Evolutionary conservation across 2,329 filamentous ascomycete species (phyloP).

Genomic region (Sclerotinia minor): DNA sequence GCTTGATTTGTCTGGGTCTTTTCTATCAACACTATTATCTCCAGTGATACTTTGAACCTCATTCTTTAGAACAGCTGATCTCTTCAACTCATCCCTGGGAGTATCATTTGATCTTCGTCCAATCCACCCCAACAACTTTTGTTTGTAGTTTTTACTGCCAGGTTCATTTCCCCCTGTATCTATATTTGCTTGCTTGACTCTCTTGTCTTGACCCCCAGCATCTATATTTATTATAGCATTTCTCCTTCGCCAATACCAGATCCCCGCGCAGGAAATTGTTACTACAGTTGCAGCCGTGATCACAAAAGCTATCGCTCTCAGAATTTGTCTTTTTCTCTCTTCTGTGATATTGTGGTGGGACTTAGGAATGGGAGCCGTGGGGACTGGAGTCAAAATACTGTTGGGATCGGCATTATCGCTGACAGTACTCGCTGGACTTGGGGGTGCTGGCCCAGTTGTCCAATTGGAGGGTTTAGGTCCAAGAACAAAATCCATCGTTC

Average conservation of each 20-base stretch:
- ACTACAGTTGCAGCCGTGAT: background rate
- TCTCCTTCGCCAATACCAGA: conserved; percentile 16
- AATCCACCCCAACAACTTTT: background rate
- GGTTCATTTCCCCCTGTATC: background rate
- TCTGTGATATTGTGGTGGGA: background rate
- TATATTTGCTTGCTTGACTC: background rate
- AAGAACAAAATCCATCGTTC: conserved; percentile 64
- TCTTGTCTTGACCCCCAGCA: conserved; percentile 9
- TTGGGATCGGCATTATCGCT: conserved; percentile 15
- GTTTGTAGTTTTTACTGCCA: background rate
- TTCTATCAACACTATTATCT: background rate
- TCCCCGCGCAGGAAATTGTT: background rate
- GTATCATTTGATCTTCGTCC: background rate
- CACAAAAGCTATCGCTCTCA: conserved; percentile 4
- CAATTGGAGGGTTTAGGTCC: conserved; percentile 54
- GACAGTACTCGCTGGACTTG: conserved; percentile 53
- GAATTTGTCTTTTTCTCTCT: background rate
- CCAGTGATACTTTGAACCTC: background rate
- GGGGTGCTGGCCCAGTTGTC: conserved; percentile 60
- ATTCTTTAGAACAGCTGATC: background rate
- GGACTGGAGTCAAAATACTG: conserved; percentile 19
- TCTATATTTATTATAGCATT: background rate
- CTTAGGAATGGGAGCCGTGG: background rate
- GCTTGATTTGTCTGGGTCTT: background rate
- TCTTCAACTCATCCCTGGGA: background rate